These are phyloP conservation scores for Prunella vulgaris DNA, from an alignment of 257 asterid species.

Conservation along the genomic window DNA sequence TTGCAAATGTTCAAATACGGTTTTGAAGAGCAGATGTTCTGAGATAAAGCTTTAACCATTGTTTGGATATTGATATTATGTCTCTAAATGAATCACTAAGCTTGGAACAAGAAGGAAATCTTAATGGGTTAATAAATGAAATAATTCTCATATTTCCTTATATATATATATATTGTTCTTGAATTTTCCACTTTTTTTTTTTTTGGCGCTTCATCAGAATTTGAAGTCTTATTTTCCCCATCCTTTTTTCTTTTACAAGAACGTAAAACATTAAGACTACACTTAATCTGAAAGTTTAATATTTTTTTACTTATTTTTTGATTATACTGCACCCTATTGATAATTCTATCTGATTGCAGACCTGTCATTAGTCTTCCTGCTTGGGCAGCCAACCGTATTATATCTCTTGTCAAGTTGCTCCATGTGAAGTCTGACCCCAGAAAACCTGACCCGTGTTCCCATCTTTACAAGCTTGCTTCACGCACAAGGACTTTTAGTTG, in stretches of 20 bases:
- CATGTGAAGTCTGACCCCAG: constrained; percentile 37
- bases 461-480: constrained; percentile 46
- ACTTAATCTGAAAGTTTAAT: not conserved
- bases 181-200: constrained; percentile 3
- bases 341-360: constrained; percentile 40
- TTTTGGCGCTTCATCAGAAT: not conserved
- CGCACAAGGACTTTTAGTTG: constrained; percentile 69
- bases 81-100: not conserved
- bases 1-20: constrained; percentile 1
- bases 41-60: not conserved
- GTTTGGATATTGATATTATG: not conserved
- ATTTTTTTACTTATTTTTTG: not conserved
- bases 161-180: not conserved
- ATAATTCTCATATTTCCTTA: not conserved
- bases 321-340: constrained; percentile 1
- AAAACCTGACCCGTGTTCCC: constrained; percentile 33
- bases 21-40: constrained; percentile 2
- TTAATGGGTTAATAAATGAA: not conserved
- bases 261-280: not conserved
- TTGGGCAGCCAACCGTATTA: constrained; percentile 27
- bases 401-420: constrained; percentile 39
- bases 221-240: not conserved
- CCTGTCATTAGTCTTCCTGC: constrained; percentile 65
- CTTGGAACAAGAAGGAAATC: not conserved
- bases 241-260: not conserved